Evolutionary conservation across 2,329 filamentous ascomycete genomes (phyloP).

Genomic region (Zarea fungicola): DNA sequence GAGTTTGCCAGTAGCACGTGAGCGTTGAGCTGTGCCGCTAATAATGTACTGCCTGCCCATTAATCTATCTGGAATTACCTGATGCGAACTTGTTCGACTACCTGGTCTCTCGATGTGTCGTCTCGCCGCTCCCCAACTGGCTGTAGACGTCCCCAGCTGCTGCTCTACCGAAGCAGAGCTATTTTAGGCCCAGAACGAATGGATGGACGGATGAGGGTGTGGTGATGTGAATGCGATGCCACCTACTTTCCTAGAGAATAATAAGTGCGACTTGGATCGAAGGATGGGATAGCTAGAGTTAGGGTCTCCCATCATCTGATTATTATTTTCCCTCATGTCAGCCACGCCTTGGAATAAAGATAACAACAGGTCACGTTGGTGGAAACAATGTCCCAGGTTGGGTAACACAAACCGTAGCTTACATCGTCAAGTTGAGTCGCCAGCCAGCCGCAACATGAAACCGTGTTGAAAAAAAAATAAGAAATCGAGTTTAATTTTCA

Average conservation of each 20-base stretch:
- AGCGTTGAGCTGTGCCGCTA: constrained; percentile 6
- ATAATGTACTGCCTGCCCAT: neutral
- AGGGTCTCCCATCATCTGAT: too few relatives aligned
- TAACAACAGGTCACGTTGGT: constrained; percentile 9
- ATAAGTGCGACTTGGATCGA: neutral
- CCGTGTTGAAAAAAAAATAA: too few relatives aligned
- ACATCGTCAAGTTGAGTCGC: too few relatives aligned
- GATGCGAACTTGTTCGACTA: neutral
- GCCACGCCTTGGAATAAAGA: neutral
- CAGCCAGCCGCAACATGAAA: too few relatives aligned
- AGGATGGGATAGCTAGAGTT: neutral
- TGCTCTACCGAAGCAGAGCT: neutral
- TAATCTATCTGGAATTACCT: constrained; percentile 4
- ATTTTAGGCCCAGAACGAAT: neutral
- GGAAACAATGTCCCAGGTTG: too few relatives aligned
- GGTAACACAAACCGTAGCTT: too few relatives aligned
- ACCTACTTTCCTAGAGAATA: neutral
- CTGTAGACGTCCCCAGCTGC: neutral
- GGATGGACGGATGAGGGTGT: neutral
- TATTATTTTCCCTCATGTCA: neutral
- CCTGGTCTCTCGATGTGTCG: neutral
- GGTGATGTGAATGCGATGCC: constrained; percentile 4
- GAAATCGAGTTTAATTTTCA: too few relatives aligned
- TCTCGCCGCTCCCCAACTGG: neutral
- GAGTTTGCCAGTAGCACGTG: constrained; percentile 5